These are phyloP conservation scores for Nakazawaea populi DNA, from an alignment of 805 yeast genomes.

Conservation along the genomic window DNA sequence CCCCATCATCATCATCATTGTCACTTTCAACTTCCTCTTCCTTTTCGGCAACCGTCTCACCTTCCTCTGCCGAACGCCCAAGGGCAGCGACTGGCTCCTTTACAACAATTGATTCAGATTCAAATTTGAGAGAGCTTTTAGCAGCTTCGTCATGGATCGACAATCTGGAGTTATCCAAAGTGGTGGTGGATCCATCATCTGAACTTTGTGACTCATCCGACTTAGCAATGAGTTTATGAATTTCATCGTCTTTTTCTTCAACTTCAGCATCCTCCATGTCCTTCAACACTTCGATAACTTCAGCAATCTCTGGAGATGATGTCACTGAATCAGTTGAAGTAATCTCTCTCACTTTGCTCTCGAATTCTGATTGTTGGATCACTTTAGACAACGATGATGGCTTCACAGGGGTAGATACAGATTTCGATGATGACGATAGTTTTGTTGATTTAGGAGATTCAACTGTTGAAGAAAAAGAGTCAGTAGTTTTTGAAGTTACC, in stretches of 20 bases:
- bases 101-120: background rate
- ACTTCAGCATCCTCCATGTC: too few species aligned
- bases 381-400: too few species aligned
- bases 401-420: too few species aligned
- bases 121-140: background rate
- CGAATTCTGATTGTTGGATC: too few species aligned
- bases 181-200: background rate
- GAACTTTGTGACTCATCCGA: background rate
- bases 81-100: background rate
- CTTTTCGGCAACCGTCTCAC: background rate
- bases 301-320: background rate
- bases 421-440: too few species aligned
- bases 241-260: too few species aligned
- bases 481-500: too few species aligned
- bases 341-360: too few species aligned
- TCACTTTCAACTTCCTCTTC: slow-evolving; percentile 5
- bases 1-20: slow-evolving; percentile 4
- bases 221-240: background rate
- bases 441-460: too few species aligned
- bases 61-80: background rate
- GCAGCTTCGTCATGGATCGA: background rate
- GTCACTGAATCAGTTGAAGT: background rate
- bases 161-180: background rate
- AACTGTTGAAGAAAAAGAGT: too few species aligned
- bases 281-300: too few species aligned